phyloP scores from a whole-genome alignment of 108 stramenopile genomes.

The Pseudonitzschia delicatissima region DNA sequence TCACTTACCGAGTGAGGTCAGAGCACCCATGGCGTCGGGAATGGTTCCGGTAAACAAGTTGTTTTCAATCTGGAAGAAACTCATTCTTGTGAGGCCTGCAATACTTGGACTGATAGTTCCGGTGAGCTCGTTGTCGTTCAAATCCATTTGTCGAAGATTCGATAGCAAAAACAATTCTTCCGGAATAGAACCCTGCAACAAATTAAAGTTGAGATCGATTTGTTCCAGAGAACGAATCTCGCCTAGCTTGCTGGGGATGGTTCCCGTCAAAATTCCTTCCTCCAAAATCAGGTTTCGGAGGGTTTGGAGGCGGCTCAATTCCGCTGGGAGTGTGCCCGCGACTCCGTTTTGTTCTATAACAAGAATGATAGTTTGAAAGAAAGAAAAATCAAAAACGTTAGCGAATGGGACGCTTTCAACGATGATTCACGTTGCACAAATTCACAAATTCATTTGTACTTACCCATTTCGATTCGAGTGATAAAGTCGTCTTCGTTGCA shows the following conservation, averaged over 20 bases:
- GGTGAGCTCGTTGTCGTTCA: conserved; percentile 66
- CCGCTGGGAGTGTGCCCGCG: conserved; percentile 51
- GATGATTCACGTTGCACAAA: background rate
- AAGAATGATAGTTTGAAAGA: background rate
- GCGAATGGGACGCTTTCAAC: background rate
- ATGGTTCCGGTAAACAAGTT: conserved; percentile 58
- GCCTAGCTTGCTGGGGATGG: conserved; percentile 50
- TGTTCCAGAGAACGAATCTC: conserved; percentile 27
- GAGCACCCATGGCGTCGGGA: conserved; percentile 44
- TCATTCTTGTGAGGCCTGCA: conserved; percentile 37
- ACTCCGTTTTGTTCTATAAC: conserved; percentile 57
- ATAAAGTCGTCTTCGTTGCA: conserved; percentile 40
- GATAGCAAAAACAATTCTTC: conserved; percentile 40
- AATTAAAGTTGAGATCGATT: conserved; percentile 69
- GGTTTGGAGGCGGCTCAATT: conserved; percentile 37
- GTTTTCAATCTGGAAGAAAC: conserved; percentile 65
- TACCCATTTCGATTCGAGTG: conserved; percentile 46
- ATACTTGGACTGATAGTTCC: conserved; percentile 55
- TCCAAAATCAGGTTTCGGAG: conserved; percentile 52
- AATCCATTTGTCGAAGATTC: conserved; percentile 56
- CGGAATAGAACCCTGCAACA: conserved; percentile 53
- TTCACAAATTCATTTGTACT: conserved; percentile 3
- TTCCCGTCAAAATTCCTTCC: conserved; percentile 51
- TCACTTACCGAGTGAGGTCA: conserved; percentile 38
- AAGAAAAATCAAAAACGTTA: background rate